A percentile compares a stretch with the other conserved stretches of the same genome.
Evolutionary conservation across 345 rosid genomes (phyloP).

Genomic region (Eucalyptus paniculata): DNA sequence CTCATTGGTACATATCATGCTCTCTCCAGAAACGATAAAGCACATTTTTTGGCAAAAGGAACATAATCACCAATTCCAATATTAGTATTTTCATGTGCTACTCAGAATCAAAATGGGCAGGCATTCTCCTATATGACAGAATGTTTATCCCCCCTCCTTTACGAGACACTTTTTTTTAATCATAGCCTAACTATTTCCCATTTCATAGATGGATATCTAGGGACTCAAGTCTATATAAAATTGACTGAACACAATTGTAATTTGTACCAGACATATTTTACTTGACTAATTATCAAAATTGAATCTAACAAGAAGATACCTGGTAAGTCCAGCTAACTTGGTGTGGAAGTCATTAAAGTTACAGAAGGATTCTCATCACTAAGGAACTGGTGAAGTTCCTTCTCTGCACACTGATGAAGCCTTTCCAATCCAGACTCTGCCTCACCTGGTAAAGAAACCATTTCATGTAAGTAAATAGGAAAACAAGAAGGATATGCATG

Average conservation of each 20-base stretch:
- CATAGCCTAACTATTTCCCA: not conserved
- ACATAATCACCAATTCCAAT: not conserved
- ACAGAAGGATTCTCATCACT: constrained; percentile 40
- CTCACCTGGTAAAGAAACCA: constrained; percentile 46
- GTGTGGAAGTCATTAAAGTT: constrained; percentile 84
- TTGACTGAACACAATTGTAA: not conserved
- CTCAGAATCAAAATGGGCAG: not conserved
- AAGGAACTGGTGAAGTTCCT: constrained; percentile 66
- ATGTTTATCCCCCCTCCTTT: not conserved
- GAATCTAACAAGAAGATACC: constrained; percentile 17
- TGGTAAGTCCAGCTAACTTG: constrained; percentile 82
- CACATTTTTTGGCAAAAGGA: not conserved
- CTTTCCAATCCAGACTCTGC: constrained; percentile 93
- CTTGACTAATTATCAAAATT: not conserved
- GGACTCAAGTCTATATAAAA: not conserved
- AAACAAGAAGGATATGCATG: not conserved
- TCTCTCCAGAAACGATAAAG: not conserved
- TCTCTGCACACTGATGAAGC: constrained; percentile 96
- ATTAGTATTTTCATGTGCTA: not conserved
- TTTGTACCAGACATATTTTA: not conserved
- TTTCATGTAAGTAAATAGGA: not conserved
- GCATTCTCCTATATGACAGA: not conserved
- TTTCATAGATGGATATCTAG: not conserved
- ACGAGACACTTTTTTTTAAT: not conserved
- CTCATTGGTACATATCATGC: not conserved